These are phyloP conservation scores for Aspergillus luchuensis DNA, from an alignment of 2,329 filamentous ascomycete species.

Conservation along the genomic window DNA sequence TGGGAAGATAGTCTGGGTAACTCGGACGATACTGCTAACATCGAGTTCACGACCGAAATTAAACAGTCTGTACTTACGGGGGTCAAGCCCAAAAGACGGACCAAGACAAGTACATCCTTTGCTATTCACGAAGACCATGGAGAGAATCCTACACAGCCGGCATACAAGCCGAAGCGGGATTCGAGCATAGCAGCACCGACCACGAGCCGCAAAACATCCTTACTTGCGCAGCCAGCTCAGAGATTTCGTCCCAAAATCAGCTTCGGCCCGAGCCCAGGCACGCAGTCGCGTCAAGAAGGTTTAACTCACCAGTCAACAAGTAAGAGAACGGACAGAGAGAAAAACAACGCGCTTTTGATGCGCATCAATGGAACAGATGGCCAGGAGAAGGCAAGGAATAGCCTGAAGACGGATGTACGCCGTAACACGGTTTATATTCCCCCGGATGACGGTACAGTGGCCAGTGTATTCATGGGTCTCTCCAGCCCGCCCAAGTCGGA, in stretches of 20 bases:
- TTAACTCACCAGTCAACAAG: constrained; percentile 8
- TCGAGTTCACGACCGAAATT: constrained; percentile 47
- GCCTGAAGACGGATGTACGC: constrained; percentile 35
- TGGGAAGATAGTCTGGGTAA: constrained; percentile 28
- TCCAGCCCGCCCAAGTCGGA: constrained; percentile 44
- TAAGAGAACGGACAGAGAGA: constrained; percentile 14
- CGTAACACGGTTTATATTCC: constrained; percentile 47
- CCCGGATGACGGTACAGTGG: constrained; percentile 44
- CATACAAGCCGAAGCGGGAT: constrained; percentile 23
- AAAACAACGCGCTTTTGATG: constrained; percentile 21
- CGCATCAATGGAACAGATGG: constrained; percentile 14
- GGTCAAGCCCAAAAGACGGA: constrained; percentile 33
- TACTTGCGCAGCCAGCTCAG: constrained; percentile 45
- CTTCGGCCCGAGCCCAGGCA: constrained; percentile 26
- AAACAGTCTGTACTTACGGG: constrained; percentile 31
- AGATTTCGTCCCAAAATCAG: constrained; percentile 40
- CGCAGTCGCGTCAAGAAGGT: constrained; percentile 15
- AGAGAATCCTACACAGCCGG: constrained; percentile 14
- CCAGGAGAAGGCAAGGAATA: constrained; percentile 16
- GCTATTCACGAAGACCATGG: constrained; percentile 43
- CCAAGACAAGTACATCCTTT: constrained; percentile 32
- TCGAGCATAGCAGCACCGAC: constrained; percentile 14
- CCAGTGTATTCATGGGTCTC: constrained; percentile 47
- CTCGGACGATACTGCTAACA: constrained; percentile 40
- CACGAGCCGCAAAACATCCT: constrained; percentile 33